A percentile compares a stretch with the other conserved stretches of the same genome.
These are phyloP conservation scores for Volvox carteri DNA, from an alignment of 163 green algal genomes.

Conservation along the genomic window DNA sequence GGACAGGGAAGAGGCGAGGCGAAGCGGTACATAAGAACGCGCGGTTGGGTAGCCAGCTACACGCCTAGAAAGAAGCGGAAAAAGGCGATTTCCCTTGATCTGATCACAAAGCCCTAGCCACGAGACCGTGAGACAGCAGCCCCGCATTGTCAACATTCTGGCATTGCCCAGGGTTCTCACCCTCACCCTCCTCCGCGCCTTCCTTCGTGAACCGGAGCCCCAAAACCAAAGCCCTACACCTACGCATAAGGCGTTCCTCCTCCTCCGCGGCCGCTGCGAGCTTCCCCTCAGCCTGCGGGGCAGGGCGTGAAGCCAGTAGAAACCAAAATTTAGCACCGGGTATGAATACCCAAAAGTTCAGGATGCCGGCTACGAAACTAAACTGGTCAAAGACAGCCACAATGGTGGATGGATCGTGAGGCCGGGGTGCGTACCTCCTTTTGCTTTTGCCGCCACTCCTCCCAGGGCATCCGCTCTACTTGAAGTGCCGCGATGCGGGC, in stretches of 20 bases:
- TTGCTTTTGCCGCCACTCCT: conserved; percentile 61
- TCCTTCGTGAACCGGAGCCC: no score
- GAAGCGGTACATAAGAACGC: background rate
- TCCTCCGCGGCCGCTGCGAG: conserved; percentile 55
- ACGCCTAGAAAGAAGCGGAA: background rate
- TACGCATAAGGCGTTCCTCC: conserved; percentile 59
- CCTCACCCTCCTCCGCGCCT: no score
- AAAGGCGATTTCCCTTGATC: no score
- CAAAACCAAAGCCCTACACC: conserved; percentile 43
- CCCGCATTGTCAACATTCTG: no score
- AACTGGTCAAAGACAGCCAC: no score
- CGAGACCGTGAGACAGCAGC: no score
- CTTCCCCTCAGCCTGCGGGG: conserved; percentile 51
- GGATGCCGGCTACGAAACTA: no score
- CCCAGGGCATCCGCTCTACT: conserved; percentile 56
- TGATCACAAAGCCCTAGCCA: no score
- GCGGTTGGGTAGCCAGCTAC: background rate
- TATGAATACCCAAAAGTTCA: no score
- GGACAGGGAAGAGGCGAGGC: background rate
- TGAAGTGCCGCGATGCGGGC: conserved; percentile 52
- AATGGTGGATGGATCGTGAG: no score
- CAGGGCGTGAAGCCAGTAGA: background rate
- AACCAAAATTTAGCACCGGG: no score
- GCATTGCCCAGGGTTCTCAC: no score
- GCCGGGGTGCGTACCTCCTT: conserved; percentile 59